phyloP scores from a whole-genome alignment of 345 rosid genomes.

The Salix exigua region DNA sequence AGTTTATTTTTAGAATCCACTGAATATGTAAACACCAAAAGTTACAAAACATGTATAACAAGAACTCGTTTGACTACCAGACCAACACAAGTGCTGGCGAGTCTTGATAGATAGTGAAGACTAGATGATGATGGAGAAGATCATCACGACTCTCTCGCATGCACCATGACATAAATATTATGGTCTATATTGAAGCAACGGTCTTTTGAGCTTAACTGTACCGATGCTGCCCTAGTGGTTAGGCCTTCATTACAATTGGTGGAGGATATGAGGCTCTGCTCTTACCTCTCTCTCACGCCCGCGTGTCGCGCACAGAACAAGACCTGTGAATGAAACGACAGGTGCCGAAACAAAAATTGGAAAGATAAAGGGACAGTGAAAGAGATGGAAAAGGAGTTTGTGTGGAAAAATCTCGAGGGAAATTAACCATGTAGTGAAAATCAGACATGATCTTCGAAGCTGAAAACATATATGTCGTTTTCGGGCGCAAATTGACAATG shows the following conservation, averaged over 20 bases:
- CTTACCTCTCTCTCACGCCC: slow-evolving; percentile 22
- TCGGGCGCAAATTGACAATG: neutral
- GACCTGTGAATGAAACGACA: neutral
- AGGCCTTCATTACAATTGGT: slow-evolving; percentile 31
- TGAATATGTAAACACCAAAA: too few species aligned
- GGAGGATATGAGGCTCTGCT: slow-evolving; percentile 42
- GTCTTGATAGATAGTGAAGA: neutral
- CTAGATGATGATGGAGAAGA: slow-evolving; percentile 5
- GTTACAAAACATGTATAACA: too few species aligned
- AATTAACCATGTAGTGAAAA: neutral
- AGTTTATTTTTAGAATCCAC: too few species aligned
- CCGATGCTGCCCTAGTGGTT: slow-evolving; percentile 13
- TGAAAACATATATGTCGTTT: neutral
- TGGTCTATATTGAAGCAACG: slow-evolving; percentile 23
- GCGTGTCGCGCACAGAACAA: neutral
- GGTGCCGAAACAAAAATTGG: neutral
- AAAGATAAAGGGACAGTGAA: neutral
- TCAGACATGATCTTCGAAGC: neutral
- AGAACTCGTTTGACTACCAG: too few species aligned
- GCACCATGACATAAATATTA: slow-evolving; percentile 22
- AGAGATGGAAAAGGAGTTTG: neutral
- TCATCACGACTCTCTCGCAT: slow-evolving; percentile 16
- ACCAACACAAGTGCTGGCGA: too few species aligned
- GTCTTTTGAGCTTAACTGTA: slow-evolving; percentile 28
- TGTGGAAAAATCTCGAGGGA: neutral